Conservation (phyloP, 768 basidiomycete species). For the Omphalotus guepiniiformis region DNA sequence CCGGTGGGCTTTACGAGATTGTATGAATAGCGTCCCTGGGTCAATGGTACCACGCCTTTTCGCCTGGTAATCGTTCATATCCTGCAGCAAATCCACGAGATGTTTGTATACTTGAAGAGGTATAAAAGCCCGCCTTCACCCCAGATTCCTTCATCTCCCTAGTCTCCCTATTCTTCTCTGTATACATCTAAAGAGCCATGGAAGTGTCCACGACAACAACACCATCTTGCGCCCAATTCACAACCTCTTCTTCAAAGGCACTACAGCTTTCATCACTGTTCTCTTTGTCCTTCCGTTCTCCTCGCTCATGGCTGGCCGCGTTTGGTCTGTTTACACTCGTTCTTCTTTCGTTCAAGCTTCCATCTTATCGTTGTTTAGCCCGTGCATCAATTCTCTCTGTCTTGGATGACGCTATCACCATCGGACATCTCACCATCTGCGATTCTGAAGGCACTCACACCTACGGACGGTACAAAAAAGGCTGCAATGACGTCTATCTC, state of each 20-base stretch:
- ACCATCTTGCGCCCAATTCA: constrained; percentile 38
- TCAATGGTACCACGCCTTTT: constrained; percentile 5
- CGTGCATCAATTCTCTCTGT: constrained; percentile 57
- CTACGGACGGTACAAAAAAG: constrained; percentile 55
- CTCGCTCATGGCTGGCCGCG: constrained; percentile 44
- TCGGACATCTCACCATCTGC: constrained; percentile 57
- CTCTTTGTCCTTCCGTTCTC: constrained; percentile 40
- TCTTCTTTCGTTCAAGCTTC: not conserved
- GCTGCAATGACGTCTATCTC: constrained; percentile 57
- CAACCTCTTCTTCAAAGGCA: constrained; percentile 34
- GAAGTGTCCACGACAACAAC: constrained; percentile 21
- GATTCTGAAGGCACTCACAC: constrained; percentile 57
- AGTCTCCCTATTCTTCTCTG: constrained; percentile 18
- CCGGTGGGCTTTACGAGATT: too few species aligned
- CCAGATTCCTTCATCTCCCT: constrained; percentile 25
- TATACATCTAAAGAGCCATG: constrained; percentile 23
- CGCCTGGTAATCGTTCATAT: not conserved
- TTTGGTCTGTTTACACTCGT: constrained; percentile 34
- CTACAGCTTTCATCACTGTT: constrained; percentile 41
- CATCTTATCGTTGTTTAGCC: constrained; percentile 30
- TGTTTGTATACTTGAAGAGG: not conserved
- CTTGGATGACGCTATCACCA: constrained; percentile 52
- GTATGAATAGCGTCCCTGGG: too few species aligned
- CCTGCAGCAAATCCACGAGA: not conserved
- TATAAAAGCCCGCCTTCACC: constrained; percentile 4